These are phyloP conservation scores for Yamadazyma sp. DNA, from an alignment of 1,139 yeast species.

Conservation along the genomic window DNA sequence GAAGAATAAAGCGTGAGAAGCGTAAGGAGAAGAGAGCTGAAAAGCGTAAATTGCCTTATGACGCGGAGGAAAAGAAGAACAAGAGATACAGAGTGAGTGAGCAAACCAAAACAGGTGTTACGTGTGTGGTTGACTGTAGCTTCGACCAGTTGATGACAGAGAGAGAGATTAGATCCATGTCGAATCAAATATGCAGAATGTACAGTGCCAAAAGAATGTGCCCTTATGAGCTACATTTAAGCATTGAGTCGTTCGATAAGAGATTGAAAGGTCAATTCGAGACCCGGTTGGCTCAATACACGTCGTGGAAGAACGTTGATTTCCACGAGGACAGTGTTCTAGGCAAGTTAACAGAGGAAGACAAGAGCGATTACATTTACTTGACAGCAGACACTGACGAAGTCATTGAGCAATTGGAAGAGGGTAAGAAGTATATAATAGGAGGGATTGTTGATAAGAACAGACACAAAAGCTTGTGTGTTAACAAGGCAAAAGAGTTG, in stretches of 20 bases:
- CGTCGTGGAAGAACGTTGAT: constrained; percentile 62
- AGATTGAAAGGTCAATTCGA: constrained; percentile 69
- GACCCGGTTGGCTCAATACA: constrained; percentile 55
- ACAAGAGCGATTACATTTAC: constrained; percentile 52
- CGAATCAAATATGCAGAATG: constrained; percentile 78
- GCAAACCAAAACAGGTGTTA: constrained; percentile 48
- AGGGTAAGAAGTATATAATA: constrained; percentile 74
- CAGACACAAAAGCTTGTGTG: constrained; percentile 79
- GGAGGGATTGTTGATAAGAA: constrained; percentile 98
- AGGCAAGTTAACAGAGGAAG: constrained; percentile 30
- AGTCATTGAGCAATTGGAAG: constrained; percentile 56
- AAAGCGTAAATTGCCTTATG: constrained; percentile 14
- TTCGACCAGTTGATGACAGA: constrained; percentile 88
- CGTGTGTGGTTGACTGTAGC: constrained; percentile 77
- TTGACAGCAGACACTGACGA: constrained; percentile 87
- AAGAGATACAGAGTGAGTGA: constrained; percentile 34
- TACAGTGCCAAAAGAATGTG: constrained; percentile 76
- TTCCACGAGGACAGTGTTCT: constrained; percentile 50
- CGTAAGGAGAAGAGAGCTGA: constrained; percentile 43
- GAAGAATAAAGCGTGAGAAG: constrained; percentile 53
- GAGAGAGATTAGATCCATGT: constrained; percentile 73
- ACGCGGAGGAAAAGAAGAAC: constrained; percentile 18
- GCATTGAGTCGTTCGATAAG: constrained; percentile 66
- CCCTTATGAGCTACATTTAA: constrained; percentile 56
- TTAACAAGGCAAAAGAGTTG: constrained; percentile 72